Conservation (phyloP, 1,284 basidiomycete genomes). For the Naganishia sp. region DNA sequence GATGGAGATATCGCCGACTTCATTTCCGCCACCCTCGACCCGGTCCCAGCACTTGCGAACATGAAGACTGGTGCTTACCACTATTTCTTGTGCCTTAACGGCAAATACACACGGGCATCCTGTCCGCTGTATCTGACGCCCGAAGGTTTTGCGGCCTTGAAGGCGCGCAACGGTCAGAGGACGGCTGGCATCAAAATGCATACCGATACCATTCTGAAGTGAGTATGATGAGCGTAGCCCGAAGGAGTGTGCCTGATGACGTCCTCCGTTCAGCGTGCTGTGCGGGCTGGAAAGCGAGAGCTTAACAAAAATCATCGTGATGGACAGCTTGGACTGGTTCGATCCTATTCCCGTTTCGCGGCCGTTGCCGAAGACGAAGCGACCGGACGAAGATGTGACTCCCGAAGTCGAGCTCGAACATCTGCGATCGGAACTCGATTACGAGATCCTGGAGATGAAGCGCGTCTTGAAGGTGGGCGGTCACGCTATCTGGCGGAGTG, state of each 20-base stretch:
- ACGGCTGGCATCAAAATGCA: conserved; percentile 72
- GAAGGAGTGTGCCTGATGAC: conserved; percentile 26
- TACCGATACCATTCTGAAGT: conserved; percentile 76
- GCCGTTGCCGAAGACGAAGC: conserved; percentile 49
- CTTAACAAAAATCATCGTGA: conserved; percentile 68
- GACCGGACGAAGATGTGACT: conserved; percentile 45
- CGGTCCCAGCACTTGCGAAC: conserved; percentile 60
- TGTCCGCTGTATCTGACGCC: conserved; percentile 74
- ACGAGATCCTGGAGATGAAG: conserved; percentile 65
- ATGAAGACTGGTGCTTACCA: conserved; percentile 67
- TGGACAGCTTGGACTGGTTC: conserved; percentile 83
- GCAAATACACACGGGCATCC: conserved; percentile 66
- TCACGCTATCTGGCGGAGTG: conserved; percentile 69
- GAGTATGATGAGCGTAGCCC: conserved; percentile 41
- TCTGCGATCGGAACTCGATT: conserved; percentile 60
- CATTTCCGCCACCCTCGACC: conserved; percentile 66
- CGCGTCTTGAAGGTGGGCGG: conserved; percentile 66
- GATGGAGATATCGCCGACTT: conserved; percentile 66
- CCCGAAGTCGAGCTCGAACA: conserved; percentile 50
- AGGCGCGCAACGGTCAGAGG: conserved; percentile 58
- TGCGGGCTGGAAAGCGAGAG: conserved; percentile 60
- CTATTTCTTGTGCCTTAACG: conserved; percentile 67
- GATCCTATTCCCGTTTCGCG: conserved; percentile 58
- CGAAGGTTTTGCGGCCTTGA: conserved; percentile 64
- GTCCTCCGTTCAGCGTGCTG: conserved; percentile 58